These are phyloP conservation scores for Fusarium buharicum DNA, from an alignment of 2,329 filamentous ascomycete species.

Conservation along the genomic window DNA sequence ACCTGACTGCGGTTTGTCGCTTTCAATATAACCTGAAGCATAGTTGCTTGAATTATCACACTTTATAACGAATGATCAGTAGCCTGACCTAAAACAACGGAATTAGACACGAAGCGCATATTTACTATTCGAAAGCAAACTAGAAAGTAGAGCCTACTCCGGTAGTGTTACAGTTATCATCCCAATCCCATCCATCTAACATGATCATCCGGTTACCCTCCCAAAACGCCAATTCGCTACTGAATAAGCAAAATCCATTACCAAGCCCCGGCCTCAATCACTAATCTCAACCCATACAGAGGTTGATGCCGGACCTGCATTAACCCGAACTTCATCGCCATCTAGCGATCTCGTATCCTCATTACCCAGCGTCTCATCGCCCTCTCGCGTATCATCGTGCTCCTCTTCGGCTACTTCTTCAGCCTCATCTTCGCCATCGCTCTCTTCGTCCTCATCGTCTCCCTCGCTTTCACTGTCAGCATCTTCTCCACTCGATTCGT, in stretches of 20 bases:
- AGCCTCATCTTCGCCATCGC: slow-evolving; percentile 31
- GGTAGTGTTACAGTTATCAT: neutral
- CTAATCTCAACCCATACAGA: neutral
- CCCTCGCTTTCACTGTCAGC: slow-evolving; percentile 52
- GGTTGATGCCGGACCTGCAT: neutral
- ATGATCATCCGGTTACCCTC: neutral
- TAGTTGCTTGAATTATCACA: no score
- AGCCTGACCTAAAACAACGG: no score
- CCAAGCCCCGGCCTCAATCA: slow-evolving; percentile 18
- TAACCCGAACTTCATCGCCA: slow-evolving; percentile 17
- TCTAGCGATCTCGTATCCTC: slow-evolving; percentile 36
- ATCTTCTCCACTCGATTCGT: slow-evolving; percentile 51
- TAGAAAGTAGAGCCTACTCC: neutral
- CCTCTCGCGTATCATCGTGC: slow-evolving; percentile 19
- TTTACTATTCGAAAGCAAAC: no score
- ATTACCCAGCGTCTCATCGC: slow-evolving; percentile 28
- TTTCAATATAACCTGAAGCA: no score
- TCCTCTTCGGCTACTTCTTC: slow-evolving; percentile 33
- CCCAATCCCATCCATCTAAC: slow-evolving; percentile 2
- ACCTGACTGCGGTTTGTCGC: no score
- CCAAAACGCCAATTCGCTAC: slow-evolving; percentile 27
- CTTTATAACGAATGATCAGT: no score
- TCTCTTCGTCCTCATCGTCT: slow-evolving; percentile 44
- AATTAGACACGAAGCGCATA: no score
- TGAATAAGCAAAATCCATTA: slow-evolving; percentile 2